phyloP scores from a whole-genome alignment of 352 stramenopile genomes.

The Globisporangium alternatum region DNA sequence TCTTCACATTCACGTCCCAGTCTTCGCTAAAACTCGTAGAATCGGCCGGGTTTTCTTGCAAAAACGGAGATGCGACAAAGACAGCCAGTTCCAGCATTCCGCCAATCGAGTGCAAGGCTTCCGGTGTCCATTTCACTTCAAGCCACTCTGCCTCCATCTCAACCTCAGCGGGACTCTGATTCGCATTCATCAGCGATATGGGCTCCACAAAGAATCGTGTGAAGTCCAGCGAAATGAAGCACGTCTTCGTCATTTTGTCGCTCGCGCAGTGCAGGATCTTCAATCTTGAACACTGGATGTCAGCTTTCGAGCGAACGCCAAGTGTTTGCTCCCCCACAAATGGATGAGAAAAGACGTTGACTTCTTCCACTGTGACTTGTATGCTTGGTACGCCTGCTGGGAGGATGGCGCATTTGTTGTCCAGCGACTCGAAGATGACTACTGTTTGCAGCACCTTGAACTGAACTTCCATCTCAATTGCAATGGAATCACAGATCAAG shows the following conservation, averaged over 20 bases:
- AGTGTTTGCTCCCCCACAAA: slow-evolving; percentile 45
- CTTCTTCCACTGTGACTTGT: slow-evolving; percentile 44
- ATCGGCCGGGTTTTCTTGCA: slow-evolving; percentile 14
- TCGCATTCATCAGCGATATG: slow-evolving; percentile 34
- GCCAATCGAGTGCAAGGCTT: slow-evolving; percentile 61
- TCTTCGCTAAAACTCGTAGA: background rate
- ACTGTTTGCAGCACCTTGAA: slow-evolving; percentile 55
- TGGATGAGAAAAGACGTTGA: slow-evolving; percentile 54
- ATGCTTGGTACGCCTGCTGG: slow-evolving; percentile 46
- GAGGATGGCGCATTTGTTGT: slow-evolving; percentile 41
- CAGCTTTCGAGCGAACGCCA: slow-evolving; percentile 56
- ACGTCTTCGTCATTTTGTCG: slow-evolving; percentile 19
- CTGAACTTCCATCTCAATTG: slow-evolving; percentile 51
- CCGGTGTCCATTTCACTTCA: slow-evolving; percentile 63
- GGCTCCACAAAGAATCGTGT: slow-evolving; percentile 59
- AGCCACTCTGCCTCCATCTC: slow-evolving; percentile 82
- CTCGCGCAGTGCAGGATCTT: slow-evolving; percentile 39
- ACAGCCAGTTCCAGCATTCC: slow-evolving; percentile 60
- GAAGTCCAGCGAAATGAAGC: slow-evolving; percentile 68
- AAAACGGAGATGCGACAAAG: slow-evolving; percentile 31
- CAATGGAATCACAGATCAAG: slow-evolving; percentile 18
- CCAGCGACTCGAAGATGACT: slow-evolving; percentile 30
- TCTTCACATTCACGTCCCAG: slow-evolving; percentile 13
- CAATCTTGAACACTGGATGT: slow-evolving; percentile 60
- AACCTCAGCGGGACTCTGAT: slow-evolving; percentile 37